Evolutionary conservation across 169 alveolate species (phyloP), one percentile per base, ranked within the genome.

Genomic region (Plasmodium sp.): DNA sequence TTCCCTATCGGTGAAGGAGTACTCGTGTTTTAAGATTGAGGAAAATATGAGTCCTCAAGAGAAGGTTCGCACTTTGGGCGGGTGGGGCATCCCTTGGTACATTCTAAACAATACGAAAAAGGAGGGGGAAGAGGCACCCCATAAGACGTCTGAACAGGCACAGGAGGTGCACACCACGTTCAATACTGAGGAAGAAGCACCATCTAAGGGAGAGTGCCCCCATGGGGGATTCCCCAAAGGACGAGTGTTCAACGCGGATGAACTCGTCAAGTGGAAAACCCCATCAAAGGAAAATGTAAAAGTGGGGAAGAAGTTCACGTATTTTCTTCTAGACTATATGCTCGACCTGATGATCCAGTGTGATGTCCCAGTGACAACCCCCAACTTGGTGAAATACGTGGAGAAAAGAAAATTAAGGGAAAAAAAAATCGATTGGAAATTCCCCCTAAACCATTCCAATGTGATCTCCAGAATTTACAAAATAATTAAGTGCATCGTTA

Each of bases 81-180:
- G 54, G 51, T 88, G 94, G 94, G 72, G 94, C 12, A 41, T 80
- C 72, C 94, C 94, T 16, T 88, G 94, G 94, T 81, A 88, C 43
- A 51, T 75, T 10, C 33, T 16, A 16, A 16, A 62, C 43, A 56
- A n/a, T 22, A 14, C 43, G 6, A 34, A 12, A 75, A 36, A 75
- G 0, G 56, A 36, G 54, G 91, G 34, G 3, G 51, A 54, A 2
- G 27, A 14, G 1, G 22, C 22, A 16, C 4, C 62, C 2, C 14
- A 51, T 27, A 48, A 36, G 14, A 58, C 73, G 43, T 33, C 10
- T 41, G 36, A 51, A 36, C 33, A 22, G 39, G 18, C 7, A 51
- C 31, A 2, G 22, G 48, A 9, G 3, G 3, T 6, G 62, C 86
- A 45, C 34, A 48, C 12, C 27, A 43, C 34, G 0, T 39, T 3